Percentiles rank a stretch among this genome's conserved stretches.
Evolutionary conservation across 2,329 filamentous ascomycete species (phyloP).

Genomic region (Xylariaceae sp.): DNA sequence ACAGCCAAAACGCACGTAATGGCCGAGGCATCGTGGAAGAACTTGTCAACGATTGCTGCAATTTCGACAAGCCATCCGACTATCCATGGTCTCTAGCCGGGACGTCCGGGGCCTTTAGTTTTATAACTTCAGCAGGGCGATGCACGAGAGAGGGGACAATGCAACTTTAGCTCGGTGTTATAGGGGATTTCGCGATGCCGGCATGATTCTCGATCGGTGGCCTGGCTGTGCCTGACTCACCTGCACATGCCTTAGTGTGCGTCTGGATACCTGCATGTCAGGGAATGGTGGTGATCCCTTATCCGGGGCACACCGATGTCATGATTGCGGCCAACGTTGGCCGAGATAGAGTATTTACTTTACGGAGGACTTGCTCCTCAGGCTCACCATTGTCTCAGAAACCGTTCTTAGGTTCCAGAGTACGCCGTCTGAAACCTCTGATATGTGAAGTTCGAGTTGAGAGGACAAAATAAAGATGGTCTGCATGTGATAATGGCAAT

Average conservation of each 20-base stretch:
- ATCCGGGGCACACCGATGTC: slow-evolving; percentile 6
- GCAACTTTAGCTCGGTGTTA: slow-evolving; percentile 7
- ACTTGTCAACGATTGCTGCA: slow-evolving; percentile 12
- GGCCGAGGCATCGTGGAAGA: slow-evolving; percentile 24
- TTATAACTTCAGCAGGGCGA: slow-evolving; percentile 8
- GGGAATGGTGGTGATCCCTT: slow-evolving; percentile 16
- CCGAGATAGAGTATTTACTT: slow-evolving; percentile 3
- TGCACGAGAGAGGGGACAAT: neutral
- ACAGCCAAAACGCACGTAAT: slow-evolving; percentile 18
- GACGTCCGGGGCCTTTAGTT: neutral
- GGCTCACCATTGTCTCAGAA: neutral
- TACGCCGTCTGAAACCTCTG: neutral
- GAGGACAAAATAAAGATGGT: neutral
- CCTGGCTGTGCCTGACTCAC: slow-evolving; percentile 13
- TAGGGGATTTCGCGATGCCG: slow-evolving; percentile 16
- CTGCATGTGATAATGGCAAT: neutral
- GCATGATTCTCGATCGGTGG: slow-evolving; percentile 9
- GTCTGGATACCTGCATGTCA: slow-evolving; percentile 18
- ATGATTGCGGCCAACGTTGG: slow-evolving; percentile 13
- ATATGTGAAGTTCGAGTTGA: slow-evolving; percentile 1
- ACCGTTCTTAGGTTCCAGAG: neutral
- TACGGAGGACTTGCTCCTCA: slow-evolving; percentile 15
- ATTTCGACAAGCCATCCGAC: slow-evolving; percentile 2
- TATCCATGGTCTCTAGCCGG: neutral
- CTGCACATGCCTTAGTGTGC: slow-evolving; percentile 6